These are phyloP conservation scores for Cladobotryum mycophilum DNA, from an alignment of 2,329 filamentous ascomycete species.

Conservation along the genomic window DNA sequence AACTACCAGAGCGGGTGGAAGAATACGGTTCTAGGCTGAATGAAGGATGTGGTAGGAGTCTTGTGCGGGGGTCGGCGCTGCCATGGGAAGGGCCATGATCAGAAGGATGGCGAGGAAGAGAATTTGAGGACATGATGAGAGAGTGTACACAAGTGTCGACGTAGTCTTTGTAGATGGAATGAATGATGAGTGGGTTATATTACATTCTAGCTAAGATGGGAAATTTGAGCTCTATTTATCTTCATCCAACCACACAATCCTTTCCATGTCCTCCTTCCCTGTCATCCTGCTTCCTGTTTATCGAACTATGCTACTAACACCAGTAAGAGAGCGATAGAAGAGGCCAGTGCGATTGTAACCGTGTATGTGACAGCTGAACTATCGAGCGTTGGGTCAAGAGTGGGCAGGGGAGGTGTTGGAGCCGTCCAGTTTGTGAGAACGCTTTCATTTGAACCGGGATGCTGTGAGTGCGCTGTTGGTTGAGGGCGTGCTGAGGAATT, in stretches of 20 bases:
- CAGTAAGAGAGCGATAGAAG: slow-evolving; percentile 1
- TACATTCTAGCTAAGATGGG: too few relatives aligned
- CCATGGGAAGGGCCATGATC: not conserved
- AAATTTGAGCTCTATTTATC: not conserved
- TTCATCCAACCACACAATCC: not conserved
- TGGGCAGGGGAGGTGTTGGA: too few relatives aligned
- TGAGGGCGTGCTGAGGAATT: not conserved
- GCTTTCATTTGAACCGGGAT: not conserved
- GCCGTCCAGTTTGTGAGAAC: not conserved
- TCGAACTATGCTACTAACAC: not conserved
- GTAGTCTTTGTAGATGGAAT: not conserved
- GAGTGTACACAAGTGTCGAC: not conserved
- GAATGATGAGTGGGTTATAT: not conserved
- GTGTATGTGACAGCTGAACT: not conserved
- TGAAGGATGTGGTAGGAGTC: not conserved
- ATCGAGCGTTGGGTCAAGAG: too few relatives aligned
- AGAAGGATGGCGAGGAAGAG: not conserved
- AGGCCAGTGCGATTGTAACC: not conserved
- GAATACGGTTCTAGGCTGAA: too few relatives aligned
- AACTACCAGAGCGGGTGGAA: too few relatives aligned
- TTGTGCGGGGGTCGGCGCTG: not conserved
- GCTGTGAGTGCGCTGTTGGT: not conserved
- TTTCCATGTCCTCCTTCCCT: not conserved
- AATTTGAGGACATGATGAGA: not conserved
- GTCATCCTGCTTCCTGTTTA: not conserved